phyloP scores from a whole-genome alignment of 345 rosid species.

The Luvunga scandens region DNA sequence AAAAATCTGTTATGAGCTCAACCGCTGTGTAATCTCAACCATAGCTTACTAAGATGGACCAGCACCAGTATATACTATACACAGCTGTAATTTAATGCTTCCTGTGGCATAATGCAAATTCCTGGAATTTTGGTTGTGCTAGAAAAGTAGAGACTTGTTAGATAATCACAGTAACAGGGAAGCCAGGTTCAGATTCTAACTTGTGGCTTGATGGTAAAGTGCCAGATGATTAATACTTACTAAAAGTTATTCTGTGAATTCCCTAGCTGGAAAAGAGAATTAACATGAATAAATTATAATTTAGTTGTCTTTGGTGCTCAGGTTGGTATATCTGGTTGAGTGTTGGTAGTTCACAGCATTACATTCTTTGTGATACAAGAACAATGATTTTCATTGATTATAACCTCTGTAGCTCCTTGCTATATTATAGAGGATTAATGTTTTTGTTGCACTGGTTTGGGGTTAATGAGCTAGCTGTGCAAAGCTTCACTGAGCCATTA shows the following conservation, averaged over 20 bases:
- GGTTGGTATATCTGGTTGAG: background rate
- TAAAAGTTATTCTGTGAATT: background rate
- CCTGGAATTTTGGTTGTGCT: background rate
- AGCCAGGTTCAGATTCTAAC: background rate
- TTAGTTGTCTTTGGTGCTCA: background rate
- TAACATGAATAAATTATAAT: background rate
- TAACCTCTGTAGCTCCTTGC: background rate
- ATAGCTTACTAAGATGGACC: too few relatives aligned
- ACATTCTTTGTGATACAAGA: background rate
- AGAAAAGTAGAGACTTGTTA: background rate
- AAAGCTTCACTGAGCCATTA: background rate
- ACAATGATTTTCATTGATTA: background rate
- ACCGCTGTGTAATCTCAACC: too few relatives aligned
- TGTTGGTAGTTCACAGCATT: background rate
- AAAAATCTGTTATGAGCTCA: too few relatives aligned
- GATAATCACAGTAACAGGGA: background rate
- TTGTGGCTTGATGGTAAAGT: background rate
- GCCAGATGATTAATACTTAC: background rate
- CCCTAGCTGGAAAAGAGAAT: background rate
- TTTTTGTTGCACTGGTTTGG: background rate
- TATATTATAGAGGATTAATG: background rate
- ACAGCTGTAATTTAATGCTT: background rate
- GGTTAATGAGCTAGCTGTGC: background rate
- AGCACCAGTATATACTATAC: too few relatives aligned
- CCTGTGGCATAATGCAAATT: background rate